phyloP scores from a whole-genome alignment of 305 asterid species.

The Fraxinus platypoda region DNA sequence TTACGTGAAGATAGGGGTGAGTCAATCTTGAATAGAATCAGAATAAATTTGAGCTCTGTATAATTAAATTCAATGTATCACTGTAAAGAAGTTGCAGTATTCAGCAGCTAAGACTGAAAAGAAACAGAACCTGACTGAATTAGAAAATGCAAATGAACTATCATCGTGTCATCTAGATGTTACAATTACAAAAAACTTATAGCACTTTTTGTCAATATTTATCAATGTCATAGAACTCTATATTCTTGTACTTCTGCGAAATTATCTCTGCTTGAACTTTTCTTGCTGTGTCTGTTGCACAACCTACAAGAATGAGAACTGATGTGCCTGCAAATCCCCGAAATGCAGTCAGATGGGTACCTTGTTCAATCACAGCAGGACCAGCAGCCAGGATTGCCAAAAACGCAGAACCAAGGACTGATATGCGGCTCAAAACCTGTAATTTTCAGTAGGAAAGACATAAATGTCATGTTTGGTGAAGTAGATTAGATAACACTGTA shows the following conservation, averaged over 20 bases:
- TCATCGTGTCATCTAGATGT: not conserved
- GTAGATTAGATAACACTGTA: not conserved
- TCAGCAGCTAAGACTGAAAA: not conserved
- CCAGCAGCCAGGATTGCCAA: slow-evolving; percentile 90
- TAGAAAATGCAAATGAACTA: slow-evolving; percentile 21
- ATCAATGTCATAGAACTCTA: slow-evolving; percentile 56
- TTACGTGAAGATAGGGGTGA: not conserved
- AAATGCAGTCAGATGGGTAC: slow-evolving; percentile 87
- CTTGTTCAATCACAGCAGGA: slow-evolving; percentile 91
- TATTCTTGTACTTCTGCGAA: slow-evolving; percentile 92
- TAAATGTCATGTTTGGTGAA: not conserved
- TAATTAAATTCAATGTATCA: not conserved
- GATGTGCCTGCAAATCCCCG: slow-evolving; percentile 97
- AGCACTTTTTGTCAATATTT: slow-evolving; percentile 32
- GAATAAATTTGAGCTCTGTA: not conserved
- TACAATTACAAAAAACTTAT: not conserved
- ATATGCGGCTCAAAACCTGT: slow-evolving; percentile 89
- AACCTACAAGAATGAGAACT: slow-evolving; percentile 90
- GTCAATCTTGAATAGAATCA: not conserved
- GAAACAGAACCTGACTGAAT: not conserved
- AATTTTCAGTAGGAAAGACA: slow-evolving; percentile 8
- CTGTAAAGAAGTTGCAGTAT: not conserved
- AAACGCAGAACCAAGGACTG: slow-evolving; percentile 86
- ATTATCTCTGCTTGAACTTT: slow-evolving; percentile 94
- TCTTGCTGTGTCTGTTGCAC: slow-evolving; percentile 94